Percentiles rank a stretch among this genome's conserved stretches.
These are phyloP conservation scores for Fusarium sarcochroum DNA, from an alignment of 2,329 filamentous ascomycete genomes.

Conservation along the genomic window DNA sequence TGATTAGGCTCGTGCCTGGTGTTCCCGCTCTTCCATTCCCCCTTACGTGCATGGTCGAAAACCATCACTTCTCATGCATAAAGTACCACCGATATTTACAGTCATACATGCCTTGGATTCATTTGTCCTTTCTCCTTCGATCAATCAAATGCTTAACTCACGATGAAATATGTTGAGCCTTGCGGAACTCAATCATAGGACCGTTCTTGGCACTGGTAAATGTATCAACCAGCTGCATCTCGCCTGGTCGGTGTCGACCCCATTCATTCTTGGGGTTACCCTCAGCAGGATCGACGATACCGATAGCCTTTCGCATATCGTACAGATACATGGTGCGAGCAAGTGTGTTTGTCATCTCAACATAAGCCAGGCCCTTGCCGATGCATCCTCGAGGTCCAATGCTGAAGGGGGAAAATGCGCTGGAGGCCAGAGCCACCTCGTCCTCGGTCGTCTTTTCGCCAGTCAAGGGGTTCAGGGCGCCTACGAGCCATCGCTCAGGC, in stretches of 20 bases:
- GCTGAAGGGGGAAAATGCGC: conserved; percentile 82
- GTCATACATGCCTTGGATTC: background rate
- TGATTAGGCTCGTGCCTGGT: background rate
- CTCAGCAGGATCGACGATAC: conserved; percentile 66
- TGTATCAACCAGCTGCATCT: conserved; percentile 80
- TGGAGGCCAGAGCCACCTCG: conserved; percentile 69
- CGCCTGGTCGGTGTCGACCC: conserved; percentile 68
- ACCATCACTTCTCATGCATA: background rate
- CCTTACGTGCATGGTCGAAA: background rate
- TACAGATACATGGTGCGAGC: conserved; percentile 73
- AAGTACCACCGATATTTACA: background rate
- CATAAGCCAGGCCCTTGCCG: conserved; percentile 77
- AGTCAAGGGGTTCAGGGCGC: conserved; percentile 56
- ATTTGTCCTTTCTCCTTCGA: background rate
- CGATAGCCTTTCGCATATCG: conserved; percentile 67
- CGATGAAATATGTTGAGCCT: conserved; percentile 41
- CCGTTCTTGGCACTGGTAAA: conserved; percentile 83
- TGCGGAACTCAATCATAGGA: conserved; percentile 74
- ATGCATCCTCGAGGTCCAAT: conserved; percentile 80
- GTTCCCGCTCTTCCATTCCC: background rate
- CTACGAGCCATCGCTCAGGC: conserved; percentile 76
- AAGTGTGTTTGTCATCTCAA: conserved; percentile 75
- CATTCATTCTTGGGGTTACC: conserved; percentile 63
- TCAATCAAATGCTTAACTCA: conserved; percentile 1
- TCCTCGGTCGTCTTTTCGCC: conserved; percentile 61